Percentiles rank a stretch among this genome's conserved stretches.
Evolutionary conservation across 139 green algal genomes (phyloP).

Genomic region (Diplosphaera chodatii): DNA sequence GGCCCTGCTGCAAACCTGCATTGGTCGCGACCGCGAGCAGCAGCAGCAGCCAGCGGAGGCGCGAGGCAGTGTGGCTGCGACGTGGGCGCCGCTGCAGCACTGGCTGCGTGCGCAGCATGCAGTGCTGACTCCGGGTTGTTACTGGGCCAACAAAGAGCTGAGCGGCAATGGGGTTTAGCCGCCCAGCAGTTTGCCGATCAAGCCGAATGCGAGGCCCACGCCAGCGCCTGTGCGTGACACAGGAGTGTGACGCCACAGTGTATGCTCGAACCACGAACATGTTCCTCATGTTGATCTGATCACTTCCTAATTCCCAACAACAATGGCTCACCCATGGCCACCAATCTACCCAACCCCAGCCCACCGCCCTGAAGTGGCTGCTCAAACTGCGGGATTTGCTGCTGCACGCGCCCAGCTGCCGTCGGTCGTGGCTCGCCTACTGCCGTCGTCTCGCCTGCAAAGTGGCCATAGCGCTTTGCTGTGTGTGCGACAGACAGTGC

Average conservation of each 20-base stretch:
- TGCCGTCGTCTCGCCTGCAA: conserved; percentile 5
- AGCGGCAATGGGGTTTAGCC: too few species aligned
- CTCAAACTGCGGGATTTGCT: background rate
- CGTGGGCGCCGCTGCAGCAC: background rate
- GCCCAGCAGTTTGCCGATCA: background rate
- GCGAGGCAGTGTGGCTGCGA: background rate
- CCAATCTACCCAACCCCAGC: background rate
- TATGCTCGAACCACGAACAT: too few species aligned
- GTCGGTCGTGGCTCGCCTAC: background rate
- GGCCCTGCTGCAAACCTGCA: too few species aligned
- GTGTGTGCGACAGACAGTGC: too few species aligned
- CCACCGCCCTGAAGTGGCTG: background rate
- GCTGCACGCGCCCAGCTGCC: background rate
- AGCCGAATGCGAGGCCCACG: background rate
- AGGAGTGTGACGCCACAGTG: background rate
- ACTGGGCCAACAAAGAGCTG: too few species aligned
- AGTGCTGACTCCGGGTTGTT: too few species aligned
- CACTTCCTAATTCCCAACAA: too few species aligned
- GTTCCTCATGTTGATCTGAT: too few species aligned
- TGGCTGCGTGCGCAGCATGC: background rate
- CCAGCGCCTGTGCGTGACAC: background rate
- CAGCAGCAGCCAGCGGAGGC: background rate
- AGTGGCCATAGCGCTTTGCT: too few species aligned
- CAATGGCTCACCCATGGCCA: background rate
- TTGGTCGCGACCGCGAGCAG: background rate